Conservation (phyloP, 345 rosid genomes). For the Lagerstroemia speciosa region DNA sequence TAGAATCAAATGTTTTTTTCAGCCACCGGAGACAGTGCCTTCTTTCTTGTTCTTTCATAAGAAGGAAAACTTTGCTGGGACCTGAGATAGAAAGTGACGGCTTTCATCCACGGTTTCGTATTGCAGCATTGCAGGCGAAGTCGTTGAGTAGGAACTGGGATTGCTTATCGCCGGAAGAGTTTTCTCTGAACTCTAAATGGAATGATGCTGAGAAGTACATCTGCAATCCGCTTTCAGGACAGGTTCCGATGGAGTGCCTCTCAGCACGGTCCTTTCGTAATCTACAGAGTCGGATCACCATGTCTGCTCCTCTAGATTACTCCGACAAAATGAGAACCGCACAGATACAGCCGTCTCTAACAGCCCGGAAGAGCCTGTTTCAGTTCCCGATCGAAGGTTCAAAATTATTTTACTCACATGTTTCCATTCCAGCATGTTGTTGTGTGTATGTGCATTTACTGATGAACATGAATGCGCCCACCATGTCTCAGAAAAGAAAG, state of each 20-base stretch:
- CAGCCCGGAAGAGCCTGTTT: not conserved
- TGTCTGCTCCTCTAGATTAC: slow-evolving; percentile 80
- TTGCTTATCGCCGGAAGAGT: slow-evolving; percentile 65
- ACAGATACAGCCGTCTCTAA: slow-evolving; percentile 16
- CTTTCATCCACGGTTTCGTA: not conserved
- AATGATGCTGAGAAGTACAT: slow-evolving; percentile 96
- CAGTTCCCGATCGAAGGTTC: slow-evolving; percentile 6
- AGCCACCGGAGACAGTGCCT: no score
- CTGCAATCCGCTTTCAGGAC: slow-evolving; percentile 93
- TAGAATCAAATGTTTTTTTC: no score
- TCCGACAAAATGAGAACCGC: slow-evolving; percentile 20
- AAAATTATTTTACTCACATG: not conserved
- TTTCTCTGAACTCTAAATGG: slow-evolving; percentile 88
- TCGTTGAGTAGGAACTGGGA: slow-evolving; percentile 47
- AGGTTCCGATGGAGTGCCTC: slow-evolving; percentile 93
- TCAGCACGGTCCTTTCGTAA: slow-evolving; percentile 76
- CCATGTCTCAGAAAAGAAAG: not conserved
- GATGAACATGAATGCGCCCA: not conserved
- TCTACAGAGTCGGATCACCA: slow-evolving; percentile 31
- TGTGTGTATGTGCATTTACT: no score
- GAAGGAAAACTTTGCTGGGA: not conserved
- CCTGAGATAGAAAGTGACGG: not conserved
- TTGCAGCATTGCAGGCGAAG: slow-evolving; percentile 79
- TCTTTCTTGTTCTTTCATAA: no score
- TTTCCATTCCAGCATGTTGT: no score